Evolutionary conservation across 257 asterid genomes (phyloP).

Genomic region (Catharanthus roseus): DNA sequence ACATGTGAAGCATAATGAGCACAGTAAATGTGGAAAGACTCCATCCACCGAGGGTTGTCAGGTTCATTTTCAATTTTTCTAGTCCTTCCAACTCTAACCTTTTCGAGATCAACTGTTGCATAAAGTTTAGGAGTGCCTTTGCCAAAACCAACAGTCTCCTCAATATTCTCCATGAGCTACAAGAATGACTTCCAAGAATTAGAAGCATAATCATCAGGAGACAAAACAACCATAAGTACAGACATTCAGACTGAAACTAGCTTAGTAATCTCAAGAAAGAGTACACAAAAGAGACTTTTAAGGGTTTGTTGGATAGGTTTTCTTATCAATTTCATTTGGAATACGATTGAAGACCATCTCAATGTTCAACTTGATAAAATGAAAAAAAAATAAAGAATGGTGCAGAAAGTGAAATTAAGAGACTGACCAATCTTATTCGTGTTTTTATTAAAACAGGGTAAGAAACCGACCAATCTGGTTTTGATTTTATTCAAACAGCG

Average conservation of each 20-base stretch:
- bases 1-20: constrained; percentile 69
- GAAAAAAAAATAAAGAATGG: background rate
- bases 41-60: constrained; percentile 68
- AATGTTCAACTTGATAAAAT: background rate
- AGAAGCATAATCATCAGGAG: constrained; percentile 12
- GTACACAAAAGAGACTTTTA: too few species aligned
- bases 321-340: background rate
- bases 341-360: background rate
- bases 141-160: constrained; percentile 80
- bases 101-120: constrained; percentile 75
- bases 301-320: background rate
- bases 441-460: background rate
- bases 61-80: constrained; percentile 63
- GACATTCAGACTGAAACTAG: background rate
- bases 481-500: background rate
- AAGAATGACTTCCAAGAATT: constrained; percentile 17
- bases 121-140: constrained; percentile 72
- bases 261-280: background rate
- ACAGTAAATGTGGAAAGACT: constrained; percentile 86
- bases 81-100: constrained; percentile 87
- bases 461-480: background rate
- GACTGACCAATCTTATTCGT: background rate
- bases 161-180: constrained; percentile 54
- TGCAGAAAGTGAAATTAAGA: background rate
- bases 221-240: background rate